These are phyloP conservation scores for Cyberlindnera nakhonratchasimensis DNA, from an alignment of 805 yeast species.

Conservation along the genomic window DNA sequence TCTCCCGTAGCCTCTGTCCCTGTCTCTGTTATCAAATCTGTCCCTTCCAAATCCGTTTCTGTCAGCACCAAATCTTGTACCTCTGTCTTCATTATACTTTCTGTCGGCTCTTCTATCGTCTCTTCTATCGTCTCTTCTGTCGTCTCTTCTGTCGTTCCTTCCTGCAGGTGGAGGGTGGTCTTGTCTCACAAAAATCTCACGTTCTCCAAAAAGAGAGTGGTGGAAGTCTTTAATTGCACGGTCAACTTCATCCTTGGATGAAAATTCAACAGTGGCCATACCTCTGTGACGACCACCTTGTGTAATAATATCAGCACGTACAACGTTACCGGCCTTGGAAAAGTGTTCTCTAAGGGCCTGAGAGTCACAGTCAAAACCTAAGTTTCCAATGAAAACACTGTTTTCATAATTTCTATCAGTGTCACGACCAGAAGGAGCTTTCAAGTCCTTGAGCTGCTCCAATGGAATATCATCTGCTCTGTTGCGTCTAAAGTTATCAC, in stretches of 20 bases:
- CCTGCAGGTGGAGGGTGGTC: slow-evolving; percentile 77
- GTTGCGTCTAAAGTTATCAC: background rate
- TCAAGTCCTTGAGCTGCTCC: slow-evolving; percentile 30
- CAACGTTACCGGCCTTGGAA: slow-evolving; percentile 57
- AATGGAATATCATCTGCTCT: slow-evolving; percentile 13
- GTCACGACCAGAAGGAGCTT: slow-evolving; percentile 31
- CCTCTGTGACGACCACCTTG: slow-evolving; percentile 80
- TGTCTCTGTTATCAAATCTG: background rate
- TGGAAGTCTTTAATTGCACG: slow-evolving; percentile 69
- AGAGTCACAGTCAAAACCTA: slow-evolving; percentile 62
- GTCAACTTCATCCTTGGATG: slow-evolving; percentile 58
- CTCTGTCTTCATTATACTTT: slow-evolving; percentile 2
- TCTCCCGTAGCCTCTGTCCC: no score
- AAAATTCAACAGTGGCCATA: slow-evolving; percentile 88
- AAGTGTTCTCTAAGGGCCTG: slow-evolving; percentile 58
- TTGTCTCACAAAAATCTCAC: slow-evolving; percentile 85
- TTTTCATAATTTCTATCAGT: slow-evolving; percentile 59
- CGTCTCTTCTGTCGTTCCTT: slow-evolving; percentile 9
- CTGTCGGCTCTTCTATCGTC: slow-evolving; percentile 3
- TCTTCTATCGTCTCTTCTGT: slow-evolving; percentile 13
- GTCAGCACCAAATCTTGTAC: slow-evolving; percentile 6
- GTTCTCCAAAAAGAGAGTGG: slow-evolving; percentile 61
- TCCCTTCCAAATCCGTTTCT: slow-evolving; percentile 10
- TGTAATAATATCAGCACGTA: slow-evolving; percentile 79
- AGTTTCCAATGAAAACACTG: slow-evolving; percentile 70